phyloP scores from a whole-genome alignment of 305 asterid genomes.

The Ilex paraguariensis region DNA sequence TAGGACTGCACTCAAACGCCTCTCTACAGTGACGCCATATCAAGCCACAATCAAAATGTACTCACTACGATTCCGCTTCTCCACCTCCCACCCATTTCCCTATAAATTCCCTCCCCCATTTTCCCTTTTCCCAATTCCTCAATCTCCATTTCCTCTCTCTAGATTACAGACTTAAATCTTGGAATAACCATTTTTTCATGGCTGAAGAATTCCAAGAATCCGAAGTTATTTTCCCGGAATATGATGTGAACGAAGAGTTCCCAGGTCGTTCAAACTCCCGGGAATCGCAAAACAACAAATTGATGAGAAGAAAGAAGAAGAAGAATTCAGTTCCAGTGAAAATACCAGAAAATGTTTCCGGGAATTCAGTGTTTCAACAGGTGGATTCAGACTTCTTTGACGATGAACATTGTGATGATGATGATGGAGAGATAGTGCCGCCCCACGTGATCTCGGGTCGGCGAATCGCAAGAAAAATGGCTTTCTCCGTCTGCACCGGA shows the following conservation, averaged over 20 bases:
- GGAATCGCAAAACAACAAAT: constrained; percentile 9
- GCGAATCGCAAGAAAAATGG: constrained; percentile 52
- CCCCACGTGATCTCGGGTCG: constrained; percentile 60
- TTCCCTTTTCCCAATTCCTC: neutral
- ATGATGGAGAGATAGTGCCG: constrained; percentile 56
- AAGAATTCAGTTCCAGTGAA: too few species aligned
- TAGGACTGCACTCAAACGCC: too few species aligned
- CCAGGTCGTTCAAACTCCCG: constrained; percentile 4
- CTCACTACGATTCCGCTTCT: constrained; percentile 13
- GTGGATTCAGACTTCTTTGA: constrained; percentile 23
- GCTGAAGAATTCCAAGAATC: constrained; percentile 5
- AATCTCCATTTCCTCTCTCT: neutral
- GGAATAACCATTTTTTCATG: constrained; percentile 6
- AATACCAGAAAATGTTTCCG: too few species aligned
- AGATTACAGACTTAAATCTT: too few species aligned
- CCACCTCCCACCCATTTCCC: constrained; percentile 11
- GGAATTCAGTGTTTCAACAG: neutral
- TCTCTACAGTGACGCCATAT: constrained; percentile 25
- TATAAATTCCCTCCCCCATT: constrained; percentile 23
- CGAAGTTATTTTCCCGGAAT: constrained; percentile 23
- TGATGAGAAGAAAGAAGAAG: neutral
- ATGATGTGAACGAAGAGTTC: constrained; percentile 6
- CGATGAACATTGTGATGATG: constrained; percentile 14
- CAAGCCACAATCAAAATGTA: constrained; percentile 13
- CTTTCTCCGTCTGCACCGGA: constrained; percentile 33